Conservation (phyloP, 2,329 filamentous ascomycete species). For the Paraconiothyrium brasiliense region DNA sequence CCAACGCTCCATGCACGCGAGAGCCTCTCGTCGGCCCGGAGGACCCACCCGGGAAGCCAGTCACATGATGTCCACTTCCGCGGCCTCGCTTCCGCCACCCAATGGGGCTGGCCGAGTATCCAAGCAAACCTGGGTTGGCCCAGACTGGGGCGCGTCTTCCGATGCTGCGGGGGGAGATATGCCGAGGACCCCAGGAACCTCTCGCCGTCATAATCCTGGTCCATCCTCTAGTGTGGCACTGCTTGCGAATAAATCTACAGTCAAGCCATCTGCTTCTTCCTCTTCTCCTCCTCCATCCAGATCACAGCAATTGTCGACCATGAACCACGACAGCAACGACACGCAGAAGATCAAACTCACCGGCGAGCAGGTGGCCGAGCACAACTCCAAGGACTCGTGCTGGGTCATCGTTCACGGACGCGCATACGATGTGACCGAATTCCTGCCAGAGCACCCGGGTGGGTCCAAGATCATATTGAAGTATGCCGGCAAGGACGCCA, state of each 20-base stretch:
- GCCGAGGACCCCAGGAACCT: constrained; percentile 36
- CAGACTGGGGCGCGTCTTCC: constrained; percentile 23
- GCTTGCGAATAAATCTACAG: constrained; percentile 31
- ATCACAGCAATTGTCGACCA: constrained; percentile 32
- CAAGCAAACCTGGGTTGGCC: constrained; percentile 20
- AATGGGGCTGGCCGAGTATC: background rate
- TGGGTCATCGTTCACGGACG: constrained; percentile 76
- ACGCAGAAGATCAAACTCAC: constrained; percentile 56
- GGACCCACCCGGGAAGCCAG: background rate
- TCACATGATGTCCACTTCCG: background rate
- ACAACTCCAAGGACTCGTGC: constrained; percentile 80
- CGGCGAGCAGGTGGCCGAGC: constrained; percentile 67
- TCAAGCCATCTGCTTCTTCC: background rate
- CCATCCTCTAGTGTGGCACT: constrained; percentile 21
- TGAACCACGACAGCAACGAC: constrained; percentile 56
- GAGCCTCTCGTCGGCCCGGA: background rate
- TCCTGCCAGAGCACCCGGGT: constrained; percentile 71
- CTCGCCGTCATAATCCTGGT: constrained; percentile 44
- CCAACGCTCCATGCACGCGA: background rate
- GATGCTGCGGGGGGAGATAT: constrained; percentile 38
- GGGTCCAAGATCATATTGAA: constrained; percentile 92
- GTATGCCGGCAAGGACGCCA: constrained; percentile 64
- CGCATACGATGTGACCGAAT: constrained; percentile 74
- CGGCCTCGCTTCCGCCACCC: constrained; percentile 2
- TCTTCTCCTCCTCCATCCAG: constrained; percentile 10